Evolutionary conservation across 108 stramenopile species (phyloP).

Genomic region (Skeletonema tropicum): DNA sequence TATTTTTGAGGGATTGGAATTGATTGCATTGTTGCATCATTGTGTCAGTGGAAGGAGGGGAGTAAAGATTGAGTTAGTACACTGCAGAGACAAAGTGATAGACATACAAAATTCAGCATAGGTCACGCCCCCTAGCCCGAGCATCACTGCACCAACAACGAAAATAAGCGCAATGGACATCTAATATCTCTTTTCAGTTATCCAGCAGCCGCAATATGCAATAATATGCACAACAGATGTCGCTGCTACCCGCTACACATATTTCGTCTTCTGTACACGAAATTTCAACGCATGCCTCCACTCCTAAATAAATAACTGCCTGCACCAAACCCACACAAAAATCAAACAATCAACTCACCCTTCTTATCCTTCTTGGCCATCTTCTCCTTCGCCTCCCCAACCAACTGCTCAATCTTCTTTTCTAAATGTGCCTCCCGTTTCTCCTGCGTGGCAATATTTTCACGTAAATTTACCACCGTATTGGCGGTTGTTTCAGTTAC

Average conservation of each 20-base stretch:
- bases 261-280: no score
- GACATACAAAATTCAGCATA: no score
- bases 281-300: background rate
- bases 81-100: no score
- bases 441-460: conserved; percentile 82
- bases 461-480: conserved; percentile 60
- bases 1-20: background rate
- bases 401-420: conserved; percentile 84
- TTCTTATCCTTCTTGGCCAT: conserved; percentile 96
- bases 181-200: no score
- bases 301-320: background rate
- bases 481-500: conserved; percentile 46
- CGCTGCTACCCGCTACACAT: no score
- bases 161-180: no score
- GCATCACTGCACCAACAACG: no score
- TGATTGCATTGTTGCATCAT: background rate
- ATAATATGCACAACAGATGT: no score
- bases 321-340: background rate
- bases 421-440: conserved; percentile 80
- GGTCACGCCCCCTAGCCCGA: background rate
- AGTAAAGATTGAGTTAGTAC: background rate
- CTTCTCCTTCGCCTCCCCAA: conserved; percentile 92
- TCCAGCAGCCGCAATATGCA: no score
- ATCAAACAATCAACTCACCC: conserved; percentile 58
- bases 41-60: background rate